phyloP scores from a whole-genome alignment of 352 stramenopile species.

The Phytophthora podocarpi region DNA sequence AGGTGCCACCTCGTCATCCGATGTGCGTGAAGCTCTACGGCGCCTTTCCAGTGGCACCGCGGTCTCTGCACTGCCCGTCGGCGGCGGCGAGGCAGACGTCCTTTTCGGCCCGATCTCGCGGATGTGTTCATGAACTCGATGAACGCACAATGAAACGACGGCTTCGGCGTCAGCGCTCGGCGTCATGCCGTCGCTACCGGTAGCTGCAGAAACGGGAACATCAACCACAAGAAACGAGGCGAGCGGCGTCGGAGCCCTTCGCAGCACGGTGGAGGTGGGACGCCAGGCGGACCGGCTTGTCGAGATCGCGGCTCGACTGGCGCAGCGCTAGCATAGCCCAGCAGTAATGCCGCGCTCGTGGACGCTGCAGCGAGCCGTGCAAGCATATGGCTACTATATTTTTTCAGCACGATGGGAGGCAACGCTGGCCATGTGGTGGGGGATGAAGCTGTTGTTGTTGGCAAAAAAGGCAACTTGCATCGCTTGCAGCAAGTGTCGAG shows the following conservation, averaged over 20 bases:
- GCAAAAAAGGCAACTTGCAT: conserved; percentile 10
- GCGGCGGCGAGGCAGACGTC: conserved; percentile 20
- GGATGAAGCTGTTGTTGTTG: no score
- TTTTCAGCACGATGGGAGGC: conserved; percentile 22
- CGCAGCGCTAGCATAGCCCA: background rate
- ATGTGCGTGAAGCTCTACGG: background rate
- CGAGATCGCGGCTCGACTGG: conserved; percentile 21
- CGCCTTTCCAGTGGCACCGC: conserved; percentile 28
- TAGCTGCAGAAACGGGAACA: conserved; percentile 19
- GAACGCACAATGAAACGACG: conserved; percentile 33
- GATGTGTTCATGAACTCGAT: conserved; percentile 28
- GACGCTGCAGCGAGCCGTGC: background rate
- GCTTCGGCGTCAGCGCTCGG: background rate
- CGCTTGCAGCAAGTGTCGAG: conserved; percentile 11
- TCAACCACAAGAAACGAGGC: conserved; percentile 18
- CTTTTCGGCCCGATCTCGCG: conserved; percentile 26
- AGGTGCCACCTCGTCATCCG: conserved; percentile 27
- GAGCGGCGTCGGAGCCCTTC: conserved; percentile 6
- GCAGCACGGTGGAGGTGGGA: background rate
- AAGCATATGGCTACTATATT: conserved; percentile 28
- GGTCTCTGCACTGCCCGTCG: conserved; percentile 15
- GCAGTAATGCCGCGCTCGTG: conserved; percentile 26
- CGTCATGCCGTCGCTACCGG: conserved; percentile 6
- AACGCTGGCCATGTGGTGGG: conserved; percentile 13
- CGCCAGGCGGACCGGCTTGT: no score